These are phyloP conservation scores for Pouteria glomerata DNA, from an alignment of 148 eudicot genomes.

Conservation along the genomic window DNA sequence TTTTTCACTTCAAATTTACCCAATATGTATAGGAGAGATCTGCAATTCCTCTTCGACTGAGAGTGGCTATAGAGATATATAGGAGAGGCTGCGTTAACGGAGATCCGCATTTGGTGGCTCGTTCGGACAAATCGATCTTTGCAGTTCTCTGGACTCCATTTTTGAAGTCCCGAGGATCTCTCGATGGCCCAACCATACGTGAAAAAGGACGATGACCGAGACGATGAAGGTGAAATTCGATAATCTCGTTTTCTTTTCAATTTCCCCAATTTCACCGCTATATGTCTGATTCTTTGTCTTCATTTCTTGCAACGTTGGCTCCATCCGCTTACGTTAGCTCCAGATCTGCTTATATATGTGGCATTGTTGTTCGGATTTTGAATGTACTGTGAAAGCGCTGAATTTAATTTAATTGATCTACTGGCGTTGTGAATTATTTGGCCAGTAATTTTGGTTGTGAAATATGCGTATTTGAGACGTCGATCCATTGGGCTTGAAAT, in stretches of 20 bases:
- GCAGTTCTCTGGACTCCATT: neutral
- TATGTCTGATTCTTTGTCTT: neutral
- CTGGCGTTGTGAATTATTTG: neutral
- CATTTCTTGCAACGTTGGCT: neutral
- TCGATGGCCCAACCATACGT: constrained; percentile 78
- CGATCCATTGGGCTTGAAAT: neutral
- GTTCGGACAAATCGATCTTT: neutral
- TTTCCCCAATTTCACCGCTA: neutral
- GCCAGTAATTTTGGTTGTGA: neutral
- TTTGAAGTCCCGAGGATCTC: constrained; percentile 8
- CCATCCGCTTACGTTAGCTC: neutral
- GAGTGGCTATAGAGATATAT: neutral
- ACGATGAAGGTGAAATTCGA: constrained; percentile 57
- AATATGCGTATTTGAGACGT: neutral
- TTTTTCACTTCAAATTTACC: too few species aligned
- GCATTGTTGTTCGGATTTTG: neutral
- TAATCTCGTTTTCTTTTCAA: neutral
- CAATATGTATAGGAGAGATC: too few species aligned
- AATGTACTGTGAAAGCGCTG: neutral
- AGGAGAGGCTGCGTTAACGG: neutral
- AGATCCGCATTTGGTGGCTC: neutral
- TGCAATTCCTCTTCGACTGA: neutral
- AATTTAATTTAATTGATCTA: constrained; percentile 5
- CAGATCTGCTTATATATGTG: constrained; percentile 7
- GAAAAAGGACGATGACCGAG: constrained; percentile 93